phyloP scores from a whole-genome alignment of 805 yeast species.

The Wickerhamiella bombiphila region DNA sequence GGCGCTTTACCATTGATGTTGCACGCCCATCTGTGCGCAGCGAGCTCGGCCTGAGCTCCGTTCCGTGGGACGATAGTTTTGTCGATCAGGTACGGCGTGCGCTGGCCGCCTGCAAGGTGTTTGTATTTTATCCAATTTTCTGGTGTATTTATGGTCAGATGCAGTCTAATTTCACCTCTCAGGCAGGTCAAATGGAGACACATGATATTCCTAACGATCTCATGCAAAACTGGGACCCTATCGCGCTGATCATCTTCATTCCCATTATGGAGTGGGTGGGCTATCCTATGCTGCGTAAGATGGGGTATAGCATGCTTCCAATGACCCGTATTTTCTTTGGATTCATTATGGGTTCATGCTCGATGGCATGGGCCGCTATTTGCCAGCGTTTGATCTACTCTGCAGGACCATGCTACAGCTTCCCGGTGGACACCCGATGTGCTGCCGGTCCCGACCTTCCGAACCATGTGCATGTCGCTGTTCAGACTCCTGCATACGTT shows the following conservation, averaged over 20 bases:
- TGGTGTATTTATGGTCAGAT: slow-evolving; percentile 66
- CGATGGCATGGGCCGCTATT: slow-evolving; percentile 67
- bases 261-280: slow-evolving; percentile 52
- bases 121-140: slow-evolving; percentile 54
- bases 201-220: slow-evolving; percentile 74
- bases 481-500: slow-evolving; percentile 60
- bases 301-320: slow-evolving; percentile 46
- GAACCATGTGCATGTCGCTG: slow-evolving; percentile 48
- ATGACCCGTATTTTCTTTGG: slow-evolving; percentile 60
- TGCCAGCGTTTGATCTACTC: slow-evolving; percentile 55
- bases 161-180: slow-evolving; percentile 57
- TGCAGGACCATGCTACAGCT: slow-evolving; percentile 60
- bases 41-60: slow-evolving; percentile 27
- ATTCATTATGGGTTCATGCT: slow-evolving; percentile 44
- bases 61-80: slow-evolving; percentile 50
- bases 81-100: slow-evolving; percentile 62
- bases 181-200: slow-evolving; percentile 57
- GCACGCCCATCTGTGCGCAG: slow-evolving; percentile 47
- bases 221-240: slow-evolving; percentile 59
- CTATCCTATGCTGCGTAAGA: slow-evolving; percentile 38
- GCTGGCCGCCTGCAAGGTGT: slow-evolving; percentile 57
- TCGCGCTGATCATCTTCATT: slow-evolving; percentile 61
- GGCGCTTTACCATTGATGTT: slow-evolving; percentile 28
- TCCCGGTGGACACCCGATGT: slow-evolving; percentile 28
- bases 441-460: slow-evolving; percentile 24